Base-by-base conservation (phyloP, 495 filamentous ascomycete species). In the Aspergillus sparsus region DNA sequence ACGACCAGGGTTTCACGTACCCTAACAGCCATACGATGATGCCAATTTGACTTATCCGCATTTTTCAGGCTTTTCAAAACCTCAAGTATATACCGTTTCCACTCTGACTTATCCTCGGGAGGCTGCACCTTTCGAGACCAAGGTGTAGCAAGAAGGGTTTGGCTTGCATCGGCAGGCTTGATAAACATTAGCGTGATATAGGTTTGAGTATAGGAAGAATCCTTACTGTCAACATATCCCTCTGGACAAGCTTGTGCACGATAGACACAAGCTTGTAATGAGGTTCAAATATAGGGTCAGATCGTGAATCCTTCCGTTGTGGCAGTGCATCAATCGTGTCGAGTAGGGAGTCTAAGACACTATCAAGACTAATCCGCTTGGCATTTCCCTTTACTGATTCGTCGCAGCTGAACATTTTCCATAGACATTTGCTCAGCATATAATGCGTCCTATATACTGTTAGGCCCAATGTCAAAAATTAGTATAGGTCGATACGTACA, bases 1-100 rank as follows among this genome's bases (percentile, higher is more conserved):
- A 27, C 21, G 21, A 6, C 13, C 15, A 16, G 35, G 46, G 12
- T 7, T 15, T 46, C 34, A 58, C 70, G 53, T 72, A 82, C 85
- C 36, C 92, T 86, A 49, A 85, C 83, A 62, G 89, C 88, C 78
- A 99, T 91, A 2, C 94, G 89, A 66, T 99, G 94, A 69, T 99
- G 94, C 94, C 94, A 99, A 66, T 96, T 92, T 4, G 89, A 87
- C 74, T 97, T 96, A 67, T 99, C 94, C 21, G 90, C 91, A 49
- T 83, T 85, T 60, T 90, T 88, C 53, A 98, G 82, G 51, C 84
- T 83, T 53, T 84, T 87, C 49, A 98, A 74, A 3, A 87, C 84
- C 51, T 85, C 80, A 9, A 94, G 80, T 27, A 93, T 82, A 63
- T 90, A 95, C 10, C 78, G 66, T 49, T 90, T 85, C 89, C 93